Evolutionary conservation across 2,329 filamentous ascomycete genomes (phyloP).

Genomic region (Stagonosporopsis rhizophila): DNA sequence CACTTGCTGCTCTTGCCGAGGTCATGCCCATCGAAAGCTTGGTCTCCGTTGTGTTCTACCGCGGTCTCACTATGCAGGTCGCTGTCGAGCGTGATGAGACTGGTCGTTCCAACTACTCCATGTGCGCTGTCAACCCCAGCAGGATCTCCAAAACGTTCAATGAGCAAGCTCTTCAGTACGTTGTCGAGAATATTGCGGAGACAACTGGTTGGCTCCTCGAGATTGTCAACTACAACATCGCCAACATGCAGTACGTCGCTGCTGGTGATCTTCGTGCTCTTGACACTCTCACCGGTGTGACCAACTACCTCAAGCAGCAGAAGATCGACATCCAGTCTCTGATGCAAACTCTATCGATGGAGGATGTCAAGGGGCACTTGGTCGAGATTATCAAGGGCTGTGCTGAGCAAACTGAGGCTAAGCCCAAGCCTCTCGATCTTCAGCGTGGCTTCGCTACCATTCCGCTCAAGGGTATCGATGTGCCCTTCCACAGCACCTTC

Average conservation of each 20-base stretch:
- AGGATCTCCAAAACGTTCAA: constrained; percentile 99
- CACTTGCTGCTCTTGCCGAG: constrained; percentile 91
- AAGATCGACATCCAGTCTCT: constrained; percentile 97
- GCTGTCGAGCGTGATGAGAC: constrained; percentile 94
- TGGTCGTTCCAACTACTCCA: constrained; percentile 96
- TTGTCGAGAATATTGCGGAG: constrained; percentile 93
- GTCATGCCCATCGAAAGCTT: constrained; percentile 99
- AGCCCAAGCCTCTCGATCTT: constrained; percentile 86
- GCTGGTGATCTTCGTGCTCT: constrained; percentile 71
- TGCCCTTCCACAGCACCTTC: constrained; percentile 99
- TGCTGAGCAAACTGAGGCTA: constrained; percentile 84
- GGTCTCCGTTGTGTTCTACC: constrained; percentile 98
- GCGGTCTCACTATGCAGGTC: constrained; percentile 98
- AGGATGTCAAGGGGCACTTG: constrained; percentile 89
- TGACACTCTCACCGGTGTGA: constrained; percentile 75
- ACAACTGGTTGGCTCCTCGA: constrained; percentile 95
- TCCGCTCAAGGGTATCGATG: constrained; percentile 94
- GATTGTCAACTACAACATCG: constrained; percentile 94
- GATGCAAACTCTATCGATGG: constrained; percentile 83
- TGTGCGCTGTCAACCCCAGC: constrained; percentile 99
- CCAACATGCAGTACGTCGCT: constrained; percentile 74
- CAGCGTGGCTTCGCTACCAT: constrained; percentile 97
- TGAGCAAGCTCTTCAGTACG: constrained; percentile 94
- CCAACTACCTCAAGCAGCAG: constrained; percentile 95
- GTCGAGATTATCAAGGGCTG: constrained; percentile 90